Evolutionary conservation across 306 rosid genomes (phyloP), one percentile per base, ranked within the genome.

Genomic region (Pterocarpus macrocarpus): DNA sequence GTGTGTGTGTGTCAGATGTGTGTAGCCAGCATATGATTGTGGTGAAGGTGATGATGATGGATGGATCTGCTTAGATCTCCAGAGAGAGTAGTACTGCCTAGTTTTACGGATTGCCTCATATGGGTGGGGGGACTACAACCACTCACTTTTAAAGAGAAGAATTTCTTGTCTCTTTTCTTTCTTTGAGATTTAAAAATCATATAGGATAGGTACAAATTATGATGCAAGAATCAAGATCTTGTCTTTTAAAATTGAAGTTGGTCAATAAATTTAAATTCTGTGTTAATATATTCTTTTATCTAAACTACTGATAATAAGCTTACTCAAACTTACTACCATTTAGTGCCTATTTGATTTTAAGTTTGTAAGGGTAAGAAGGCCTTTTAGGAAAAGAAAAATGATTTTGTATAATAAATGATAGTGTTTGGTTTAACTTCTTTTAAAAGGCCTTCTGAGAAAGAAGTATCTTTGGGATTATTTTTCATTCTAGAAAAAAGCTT

Each of bases 1-100:
- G 33, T 22, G 77, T 62, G 50, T 47, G 35, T 81, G 81, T 81
- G 85, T 76, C 83, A 61, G 78, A n/a, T 67, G 33, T 53, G 65
- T 65, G 84, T 17, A 67, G 86, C 74, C 80, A 71, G 62, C 30
- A 71, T 56, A 15, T 73, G 62, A 57, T 80, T 57, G 32, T 80
- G 73, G 64, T 71, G 62, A 52, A 56, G 73, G 39, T 39, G 2
- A 33, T 8, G 35, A 10, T 39, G 67, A 59, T 7, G 61, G 61
- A n/a, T 55, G 4, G 17, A n/a, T 43, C 57, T 75, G 81, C 7
- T 69, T 81, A 82, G 82, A 69, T 22, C 28, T 16, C 56, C 47
- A 43, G 80, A 72, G 34, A 83, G 75, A 7, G 4, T 16, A 9
- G 22, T 5, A 55, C 9, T 55, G n/a, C 10, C 12, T 35, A 39